Evolutionary conservation across 139 green algal species (phyloP).

Genomic region (Picochlorum sp.): DNA sequence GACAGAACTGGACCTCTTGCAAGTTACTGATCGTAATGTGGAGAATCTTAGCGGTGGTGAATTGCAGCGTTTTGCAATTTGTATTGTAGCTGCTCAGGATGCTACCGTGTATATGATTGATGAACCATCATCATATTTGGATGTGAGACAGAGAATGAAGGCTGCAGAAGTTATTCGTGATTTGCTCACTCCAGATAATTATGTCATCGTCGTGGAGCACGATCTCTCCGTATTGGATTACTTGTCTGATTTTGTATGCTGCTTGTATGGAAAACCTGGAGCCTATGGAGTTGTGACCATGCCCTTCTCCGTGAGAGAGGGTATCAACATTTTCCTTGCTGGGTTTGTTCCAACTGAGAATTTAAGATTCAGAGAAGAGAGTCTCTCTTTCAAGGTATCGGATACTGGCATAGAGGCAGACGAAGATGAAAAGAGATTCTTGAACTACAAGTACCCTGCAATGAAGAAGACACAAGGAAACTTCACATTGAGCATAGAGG

Average conservation of each 20-base stretch:
- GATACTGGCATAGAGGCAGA: slow-evolving; percentile 51
- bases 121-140: slow-evolving; percentile 95
- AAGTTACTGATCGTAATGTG: slow-evolving; percentile 91
- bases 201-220: slow-evolving; percentile 97
- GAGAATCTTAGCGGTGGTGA: slow-evolving; percentile 92
- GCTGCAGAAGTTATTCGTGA: slow-evolving; percentile 80
- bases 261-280: slow-evolving; percentile 95
- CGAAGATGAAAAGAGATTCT: slow-evolving; percentile 75
- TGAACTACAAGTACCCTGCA: slow-evolving; percentile 81
- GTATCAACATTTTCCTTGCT: slow-evolving; percentile 90
- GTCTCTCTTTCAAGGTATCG: slow-evolving; percentile 90
- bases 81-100: slow-evolving; percentile 77
- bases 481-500: slow-evolving; percentile 66
- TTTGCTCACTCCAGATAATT: slow-evolving; percentile 70
- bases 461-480: slow-evolving; percentile 83
- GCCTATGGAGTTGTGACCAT: slow-evolving; percentile 98
- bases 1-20: slow-evolving; percentile 12
- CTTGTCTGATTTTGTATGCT: slow-evolving; percentile 99
- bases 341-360: slow-evolving; percentile 99
- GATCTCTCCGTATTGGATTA: slow-evolving; percentile 98
- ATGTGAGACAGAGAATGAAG: slow-evolving; percentile 94
- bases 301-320: slow-evolving; percentile 79
- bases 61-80: slow-evolving; percentile 98
- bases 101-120: slow-evolving; percentile 99
- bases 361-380: slow-evolving; percentile 93